Base-by-base conservation (phyloP, 345 rosid genomes). In the Eutrema yunnanense region DNA sequence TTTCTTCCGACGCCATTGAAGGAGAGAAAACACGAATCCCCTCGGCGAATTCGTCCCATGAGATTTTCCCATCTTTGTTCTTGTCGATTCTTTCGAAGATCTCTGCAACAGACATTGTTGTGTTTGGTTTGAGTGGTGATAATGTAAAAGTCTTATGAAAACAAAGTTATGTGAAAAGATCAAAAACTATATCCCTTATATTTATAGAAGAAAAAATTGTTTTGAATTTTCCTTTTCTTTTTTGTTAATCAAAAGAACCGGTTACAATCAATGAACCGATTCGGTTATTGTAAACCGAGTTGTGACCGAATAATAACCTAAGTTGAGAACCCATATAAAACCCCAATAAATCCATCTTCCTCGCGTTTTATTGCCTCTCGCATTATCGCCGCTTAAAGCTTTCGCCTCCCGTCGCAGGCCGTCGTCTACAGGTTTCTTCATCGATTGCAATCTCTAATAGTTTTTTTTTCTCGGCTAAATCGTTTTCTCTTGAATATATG, bases 1-100 rank as follows among this genome's bases (percentile, higher is more conserved):
- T 32, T 57, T 66, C 72, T 66, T 65, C 54, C 1, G 52, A 66
- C 1, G 67, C 41, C 12, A 6, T 41, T 1, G 38, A 32, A 57
- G 72, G 78, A 57, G 72, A 57, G 8, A 74, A 66, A 0, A 13
- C 61, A n/a, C 46, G 72, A 11, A 66, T 65, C 6, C 52, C 66
- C 2, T 38, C 29, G 0, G 78, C 34, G 29, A 73, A 73, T 34
- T 73, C 72, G 0, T 73, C 78, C 72, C 61, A 73, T 13, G 72
- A 73, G 1, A 65, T 40, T 32, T 74, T 73, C 2, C 72, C 72
- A 66, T 73, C 78, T 30, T 58, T 57, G 43, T 73, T 73, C 3
- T 12, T 73, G 27, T 65, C 78, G 0, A 73, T 37, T 1, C 27
- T 38, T 4, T 65, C 49, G 2, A 65, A 73, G 11, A 48, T 60